phyloP scores from a whole-genome alignment of 129 eudicot genomes.

The Lactuca saligna region DNA sequence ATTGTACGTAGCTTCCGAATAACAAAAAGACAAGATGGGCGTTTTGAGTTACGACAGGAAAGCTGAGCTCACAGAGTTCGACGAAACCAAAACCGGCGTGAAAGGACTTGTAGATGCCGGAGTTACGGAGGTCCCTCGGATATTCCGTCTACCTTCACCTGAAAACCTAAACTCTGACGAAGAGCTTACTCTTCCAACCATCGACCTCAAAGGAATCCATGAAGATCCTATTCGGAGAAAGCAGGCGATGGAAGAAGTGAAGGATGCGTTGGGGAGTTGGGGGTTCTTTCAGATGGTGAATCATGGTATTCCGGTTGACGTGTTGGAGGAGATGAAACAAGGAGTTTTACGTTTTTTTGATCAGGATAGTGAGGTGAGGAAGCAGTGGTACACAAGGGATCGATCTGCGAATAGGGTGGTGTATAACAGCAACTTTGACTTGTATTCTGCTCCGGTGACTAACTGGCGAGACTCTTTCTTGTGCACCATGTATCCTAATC shows the following conservation, averaged over 20 bases:
- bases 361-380: conserved; percentile 48
- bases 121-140: conserved; percentile 32
- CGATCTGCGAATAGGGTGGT: background rate
- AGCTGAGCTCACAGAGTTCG: conserved; percentile 31
- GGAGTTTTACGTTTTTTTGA: conserved; percentile 44
- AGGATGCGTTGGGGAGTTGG: no score
- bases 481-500: conserved; percentile 29
- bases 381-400: conserved; percentile 38
- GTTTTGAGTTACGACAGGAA: conserved; percentile 18
- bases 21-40: background rate
- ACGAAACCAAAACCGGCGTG: conserved; percentile 51
- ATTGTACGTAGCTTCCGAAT: no score
- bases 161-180: conserved; percentile 2
- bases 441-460: conserved; percentile 16
- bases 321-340: conserved; percentile 34
- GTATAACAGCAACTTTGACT: conserved; percentile 30
- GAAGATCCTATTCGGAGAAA: background rate
- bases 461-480: conserved; percentile 38
- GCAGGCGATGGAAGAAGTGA: conserved; percentile 21
- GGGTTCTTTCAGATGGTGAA: no score
- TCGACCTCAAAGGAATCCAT: conserved; percentile 39
- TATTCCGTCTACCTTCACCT: conserved; percentile 30
- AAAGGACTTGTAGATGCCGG: conserved; percentile 54
- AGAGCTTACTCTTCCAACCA: conserved; percentile 26
- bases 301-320: background rate